Percentiles rank a stretch among this genome's conserved stretches.
These are phyloP conservation scores for Fusarium sp. DNA, from an alignment of 2,329 filamentous ascomycete genomes.

Conservation along the genomic window DNA sequence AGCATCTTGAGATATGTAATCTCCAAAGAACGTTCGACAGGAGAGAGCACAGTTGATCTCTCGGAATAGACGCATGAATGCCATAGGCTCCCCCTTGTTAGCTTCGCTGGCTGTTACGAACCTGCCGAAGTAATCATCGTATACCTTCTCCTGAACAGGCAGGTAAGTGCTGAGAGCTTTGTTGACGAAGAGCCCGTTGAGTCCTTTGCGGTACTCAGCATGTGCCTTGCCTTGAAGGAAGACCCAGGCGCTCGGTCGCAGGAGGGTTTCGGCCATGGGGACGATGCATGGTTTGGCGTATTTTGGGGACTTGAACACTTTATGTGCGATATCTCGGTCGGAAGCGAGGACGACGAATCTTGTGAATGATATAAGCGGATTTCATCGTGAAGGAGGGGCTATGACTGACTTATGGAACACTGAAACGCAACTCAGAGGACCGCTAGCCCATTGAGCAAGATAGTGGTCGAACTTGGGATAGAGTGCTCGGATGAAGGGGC, in stretches of 20 bases:
- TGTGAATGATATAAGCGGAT: not conserved
- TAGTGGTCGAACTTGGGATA: constrained; percentile 78
- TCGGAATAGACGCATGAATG: constrained; percentile 77
- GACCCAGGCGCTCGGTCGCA: constrained; percentile 78
- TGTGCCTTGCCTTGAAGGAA: constrained; percentile 80
- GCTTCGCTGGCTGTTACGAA: constrained; percentile 68
- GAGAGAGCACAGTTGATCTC: constrained; percentile 82
- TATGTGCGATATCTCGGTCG: constrained; percentile 79
- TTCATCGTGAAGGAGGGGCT: rapidly evolving
- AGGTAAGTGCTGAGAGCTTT: constrained; percentile 75
- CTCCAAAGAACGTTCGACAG: constrained; percentile 80
- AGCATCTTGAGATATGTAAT: constrained; percentile 76
- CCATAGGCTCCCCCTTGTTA: constrained; percentile 63
- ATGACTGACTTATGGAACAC: constrained; percentile 79
- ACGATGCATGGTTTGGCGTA: constrained; percentile 82
- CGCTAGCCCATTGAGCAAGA: constrained; percentile 79
- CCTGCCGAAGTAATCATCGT: constrained; percentile 72
- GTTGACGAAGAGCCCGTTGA: constrained; percentile 78
- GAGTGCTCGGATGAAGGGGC: constrained; percentile 78
- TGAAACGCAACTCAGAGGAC: constrained; percentile 81
- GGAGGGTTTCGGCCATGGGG: constrained; percentile 73
- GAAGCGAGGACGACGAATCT: constrained; percentile 83
- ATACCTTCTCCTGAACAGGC: constrained; percentile 76
- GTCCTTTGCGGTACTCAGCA: constrained; percentile 78
- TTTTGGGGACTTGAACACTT: constrained; percentile 80